Percentiles rank a stretch among this genome's conserved stretches.
These are phyloP conservation scores for Globisporangium paddicum DNA, from an alignment of 352 stramenopile species.

Conservation along the genomic window DNA sequence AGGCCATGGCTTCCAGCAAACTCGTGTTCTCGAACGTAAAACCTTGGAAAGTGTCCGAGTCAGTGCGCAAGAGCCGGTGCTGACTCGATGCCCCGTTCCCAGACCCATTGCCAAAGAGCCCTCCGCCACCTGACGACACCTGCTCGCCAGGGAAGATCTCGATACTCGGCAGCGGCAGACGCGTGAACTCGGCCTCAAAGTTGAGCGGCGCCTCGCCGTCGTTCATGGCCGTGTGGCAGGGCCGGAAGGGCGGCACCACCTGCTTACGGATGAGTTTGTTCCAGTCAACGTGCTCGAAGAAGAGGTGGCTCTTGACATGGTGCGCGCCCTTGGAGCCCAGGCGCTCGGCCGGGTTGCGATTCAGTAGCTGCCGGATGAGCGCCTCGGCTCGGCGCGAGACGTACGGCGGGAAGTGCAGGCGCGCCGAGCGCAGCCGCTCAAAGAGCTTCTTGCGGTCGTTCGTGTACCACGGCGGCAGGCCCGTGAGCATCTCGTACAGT, in stretches of 20 bases:
- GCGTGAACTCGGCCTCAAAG: conserved; percentile 85
- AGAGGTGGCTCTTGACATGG: conserved; percentile 70
- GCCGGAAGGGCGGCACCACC: conserved; percentile 63
- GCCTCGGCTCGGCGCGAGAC: conserved; percentile 69
- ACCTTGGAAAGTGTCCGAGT: conserved; percentile 77
- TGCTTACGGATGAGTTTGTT: conserved; percentile 48
- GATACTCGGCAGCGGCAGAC: conserved; percentile 68
- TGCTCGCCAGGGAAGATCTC: conserved; percentile 22
- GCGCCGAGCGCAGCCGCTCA: conserved; percentile 69
- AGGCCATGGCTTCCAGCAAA: conserved; percentile 46
- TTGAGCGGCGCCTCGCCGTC: conserved; percentile 73
- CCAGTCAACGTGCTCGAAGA: conserved; percentile 82
- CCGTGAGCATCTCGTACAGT: conserved; percentile 81
- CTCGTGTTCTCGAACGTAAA: conserved; percentile 80
- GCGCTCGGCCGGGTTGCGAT: conserved; percentile 65
- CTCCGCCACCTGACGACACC: conserved; percentile 14
- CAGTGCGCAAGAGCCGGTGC: conserved; percentile 22
- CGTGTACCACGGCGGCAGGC: conserved; percentile 84
- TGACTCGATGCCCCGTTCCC: conserved; percentile 9
- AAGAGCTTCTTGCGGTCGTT: conserved; percentile 89
- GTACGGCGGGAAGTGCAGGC: conserved; percentile 81
- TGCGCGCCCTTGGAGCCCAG: conserved; percentile 63
- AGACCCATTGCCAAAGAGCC: neutral
- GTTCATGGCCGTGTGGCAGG: conserved; percentile 67
- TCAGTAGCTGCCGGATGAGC: conserved; percentile 79